Base-by-base conservation (phyloP, 2,329 filamentous ascomycete species). In the Trichoderma gracile region DNA sequence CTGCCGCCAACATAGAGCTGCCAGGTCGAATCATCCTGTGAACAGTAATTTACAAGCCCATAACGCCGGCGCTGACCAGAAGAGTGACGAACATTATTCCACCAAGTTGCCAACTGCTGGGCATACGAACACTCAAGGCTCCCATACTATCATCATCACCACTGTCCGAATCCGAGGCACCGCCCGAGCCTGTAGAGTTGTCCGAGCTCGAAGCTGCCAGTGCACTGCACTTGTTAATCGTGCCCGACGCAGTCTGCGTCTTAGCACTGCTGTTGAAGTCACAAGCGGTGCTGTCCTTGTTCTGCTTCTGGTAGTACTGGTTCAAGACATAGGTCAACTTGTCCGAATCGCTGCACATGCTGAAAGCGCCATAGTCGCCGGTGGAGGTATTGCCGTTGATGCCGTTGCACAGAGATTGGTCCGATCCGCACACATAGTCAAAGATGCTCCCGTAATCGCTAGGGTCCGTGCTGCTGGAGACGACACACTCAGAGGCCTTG, bases 301-400 rank as follows among this genome's bases (percentile, higher is more conserved):
- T 79, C 72, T 88, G 81, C 68, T 76, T 77, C 69, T 81, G 74
- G 81, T 90, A 91, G 82, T 93, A 94, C 70, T 85, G 78, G 79
- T 93, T 86, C 69, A 93, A 84, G 54, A 87, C 89, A 75, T 85
- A 93, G 64, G 85, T 86, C 43, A 96, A 85, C 82, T 93, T 86
- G 78, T 91, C 82, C 69, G 83, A 82, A 71, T 85, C 73, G 70
- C 82, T 81, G 82, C 91, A 96, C 87, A 92, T 92, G 77, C 86
- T 86, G 82, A 91, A 92, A 53, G 89, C 85, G 70, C 91, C 91
- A 76, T 91, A 95, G 67, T 82, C 79, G 72, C 90, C 91, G n/a
- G 81, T 84, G 66, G 83, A 85, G 58, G 84, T 84, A 77, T 93
- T 89, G 69, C 82, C 83, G 68, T 78, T 80, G 78, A 95, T 92